Base-by-base conservation (phyloP, 768 basidiomycete genomes). In the Candolleomyces efflorescens region DNA sequence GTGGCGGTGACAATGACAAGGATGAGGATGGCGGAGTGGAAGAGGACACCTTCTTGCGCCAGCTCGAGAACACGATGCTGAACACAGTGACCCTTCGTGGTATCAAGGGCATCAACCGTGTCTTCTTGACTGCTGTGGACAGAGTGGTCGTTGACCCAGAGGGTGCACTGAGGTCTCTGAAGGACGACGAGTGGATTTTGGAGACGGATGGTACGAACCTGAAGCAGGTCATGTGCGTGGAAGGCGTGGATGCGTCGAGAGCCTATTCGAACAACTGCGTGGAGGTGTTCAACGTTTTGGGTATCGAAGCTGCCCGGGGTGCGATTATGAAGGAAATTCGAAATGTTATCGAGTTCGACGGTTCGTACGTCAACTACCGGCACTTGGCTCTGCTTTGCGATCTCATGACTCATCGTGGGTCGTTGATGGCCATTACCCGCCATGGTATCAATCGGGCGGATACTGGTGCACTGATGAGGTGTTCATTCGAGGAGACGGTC, bases 371-470 rank as follows among this genome's bases (percentile, higher is more conserved):
- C 79, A 98, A 99, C 74, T 98, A 95, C 73, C 86, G 97, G 55
- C 97, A 99, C 73, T 81, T 98, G 50, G 92, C 94, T 1, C 78
- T 99, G n/a, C 83, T 99, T 24, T 95, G 94, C 73, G 96, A 99
- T 71, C 78, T 98, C 55, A 99, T 99, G 97, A 98, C 95, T 11
- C 92, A 96, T 67, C 90, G 93, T 44, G 97, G 97, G 24, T 69
- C 82, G 2, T 81, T 99, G 50, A 98, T 98, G 95, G 92, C 95
- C 3, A 99, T 99, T 73, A 99, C 97, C 54, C 94, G 97, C 39
- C 97, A 99, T 67, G 97, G 97, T 71, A 99, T 99, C 74, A 99
- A 99, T 73, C 88, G 97, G 49, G 90, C 95, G 23, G 97, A 99
- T 65, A 98, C 97, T n/a, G 97, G 97, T 18, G 96, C 97, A 3